Base-by-base conservation (phyloP, 257 asterid genomes). In the Nicotiana sylvestris region DNA sequence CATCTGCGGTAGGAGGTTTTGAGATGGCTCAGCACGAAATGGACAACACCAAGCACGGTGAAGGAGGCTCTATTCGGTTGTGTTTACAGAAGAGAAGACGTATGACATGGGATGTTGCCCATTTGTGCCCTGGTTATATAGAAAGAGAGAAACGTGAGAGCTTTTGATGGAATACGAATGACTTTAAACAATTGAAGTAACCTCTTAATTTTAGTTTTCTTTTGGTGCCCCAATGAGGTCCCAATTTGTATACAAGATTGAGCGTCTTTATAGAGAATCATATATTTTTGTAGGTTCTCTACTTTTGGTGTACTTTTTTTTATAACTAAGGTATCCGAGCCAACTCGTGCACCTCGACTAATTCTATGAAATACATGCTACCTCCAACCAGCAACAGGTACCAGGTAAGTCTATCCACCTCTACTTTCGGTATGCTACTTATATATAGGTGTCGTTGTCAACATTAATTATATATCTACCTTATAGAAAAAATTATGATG, bases 131-230 rank as follows among this genome's bases (percentile, higher is more conserved):
- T 7, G 18, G 9, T 64, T 64, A 64, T 64, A 64, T 61, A 9
- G 9, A 27, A 64, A 64, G 37, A 29, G 27, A 16, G 11, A 27
- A 25, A 61, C 25, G 16, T 17, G 18, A 29, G n/a, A 29, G 39
- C 7, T 64, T 29, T 64, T 64, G 2, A 12, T 43, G 33, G 57
- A 33, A n/a, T 39, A 29, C 2, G 5, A 68, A 21, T 70, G 60
- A 43, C 58, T 43, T 69, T 72, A 58, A 2, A 43, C 37, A 43
- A 9, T 72, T 12, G 61, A 70, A 5, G 37, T 72, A 72, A 21
- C 78, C 78, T 72, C 79, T 72, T 56, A 72, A 43, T 72, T 72
- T 6, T 13, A 25, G 79, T 72, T 72, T 72, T 37, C 61, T 72
- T 46, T 46, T 72, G 58, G 32, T 25, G 27, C 39, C 27, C 57